Evolutionary conservation across 768 basidiomycete species (phyloP), one percentile per base, ranked within the genome.

Genomic region (Rhodosporidiobolus sp.): DNA sequence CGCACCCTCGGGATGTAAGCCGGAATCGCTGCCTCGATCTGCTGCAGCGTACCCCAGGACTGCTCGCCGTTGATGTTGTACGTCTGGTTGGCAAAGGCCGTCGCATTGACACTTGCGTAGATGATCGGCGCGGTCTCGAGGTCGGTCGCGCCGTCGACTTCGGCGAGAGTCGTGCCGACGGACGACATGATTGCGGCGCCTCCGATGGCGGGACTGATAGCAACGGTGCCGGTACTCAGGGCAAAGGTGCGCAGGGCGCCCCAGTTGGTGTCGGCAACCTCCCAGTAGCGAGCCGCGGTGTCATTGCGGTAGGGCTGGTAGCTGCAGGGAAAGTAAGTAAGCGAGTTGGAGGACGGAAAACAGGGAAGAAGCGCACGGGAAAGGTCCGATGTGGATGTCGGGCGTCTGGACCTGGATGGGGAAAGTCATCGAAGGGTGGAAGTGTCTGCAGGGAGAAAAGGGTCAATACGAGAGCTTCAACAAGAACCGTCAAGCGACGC

Each of bases 371-470:
- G 28, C n/a, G 22, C n/a, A 60, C 59, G 59, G 59, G 43, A 45
- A 60, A 12, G 59, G 28, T 11, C 43, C 59, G 14, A 60, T 46
- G 43, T 60, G 59, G 28, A 60, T 24, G 59, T 60, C 59, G 35
- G 38, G 35, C n/a, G 45, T n/a, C 26, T 60, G 59, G n/a, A 48
- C 45, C 28, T 60, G 59, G 24, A 60, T 60, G 59, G 38, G 38
- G 59, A 60, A 60, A 10, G 59, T 60, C 59, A 60, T 60, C 4
- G 59, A 22, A 17, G 59, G 59, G 30, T 63, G 61, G 46, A 52
- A 63, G 49, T 63, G 61, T 43, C 46, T 49, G 45, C 16, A 17
- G 32, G 32, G 32, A 56, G 14, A 35, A 19, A 16, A 34, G 32
- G 11, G 34, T 16, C 10, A 55, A 16, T 12, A 14, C 38, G 38